Percentiles rank a stretch among this genome's conserved stretches.
phyloP scores from a whole-genome alignment of 345 rosid species.

The Eucalyptus pumila region DNA sequence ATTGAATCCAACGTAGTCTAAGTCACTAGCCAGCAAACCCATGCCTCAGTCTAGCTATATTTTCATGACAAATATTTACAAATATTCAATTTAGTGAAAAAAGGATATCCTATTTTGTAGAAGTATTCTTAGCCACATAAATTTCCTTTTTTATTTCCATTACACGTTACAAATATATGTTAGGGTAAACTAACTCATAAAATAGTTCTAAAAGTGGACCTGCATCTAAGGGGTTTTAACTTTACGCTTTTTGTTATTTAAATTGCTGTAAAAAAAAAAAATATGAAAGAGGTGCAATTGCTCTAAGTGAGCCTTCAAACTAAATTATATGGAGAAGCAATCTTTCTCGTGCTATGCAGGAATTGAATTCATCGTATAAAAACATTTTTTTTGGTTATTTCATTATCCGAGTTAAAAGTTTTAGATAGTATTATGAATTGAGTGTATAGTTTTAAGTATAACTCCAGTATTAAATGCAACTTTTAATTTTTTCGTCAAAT shows the following conservation, averaged over 20 bases:
- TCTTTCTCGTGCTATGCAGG: background rate
- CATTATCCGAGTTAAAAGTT: background rate
- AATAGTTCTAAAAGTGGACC: background rate
- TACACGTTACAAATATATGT: no score
- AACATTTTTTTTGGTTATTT: background rate
- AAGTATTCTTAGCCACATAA: background rate
- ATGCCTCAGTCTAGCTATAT: accelerated
- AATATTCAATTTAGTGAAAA: background rate
- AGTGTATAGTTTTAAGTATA: background rate
- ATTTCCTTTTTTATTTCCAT: background rate
- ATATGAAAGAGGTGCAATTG: no score
- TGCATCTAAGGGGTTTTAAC: background rate
- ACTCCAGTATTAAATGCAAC: background rate
- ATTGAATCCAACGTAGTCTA: background rate
- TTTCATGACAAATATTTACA: background rate
- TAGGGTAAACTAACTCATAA: background rate
- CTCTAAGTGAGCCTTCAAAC: background rate
- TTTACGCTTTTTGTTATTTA: no score
- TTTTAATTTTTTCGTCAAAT: background rate
- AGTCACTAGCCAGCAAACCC: background rate
- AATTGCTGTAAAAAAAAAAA: background rate
- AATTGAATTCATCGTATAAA: background rate
- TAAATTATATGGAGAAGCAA: background rate
- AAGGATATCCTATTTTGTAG: background rate
- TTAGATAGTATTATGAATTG: background rate